A percentile compares a stretch with the other conserved stretches of the same genome.
phyloP scores from a whole-genome alignment of 106 monocot genomes.

The Dioscorea dumetorum region DNA sequence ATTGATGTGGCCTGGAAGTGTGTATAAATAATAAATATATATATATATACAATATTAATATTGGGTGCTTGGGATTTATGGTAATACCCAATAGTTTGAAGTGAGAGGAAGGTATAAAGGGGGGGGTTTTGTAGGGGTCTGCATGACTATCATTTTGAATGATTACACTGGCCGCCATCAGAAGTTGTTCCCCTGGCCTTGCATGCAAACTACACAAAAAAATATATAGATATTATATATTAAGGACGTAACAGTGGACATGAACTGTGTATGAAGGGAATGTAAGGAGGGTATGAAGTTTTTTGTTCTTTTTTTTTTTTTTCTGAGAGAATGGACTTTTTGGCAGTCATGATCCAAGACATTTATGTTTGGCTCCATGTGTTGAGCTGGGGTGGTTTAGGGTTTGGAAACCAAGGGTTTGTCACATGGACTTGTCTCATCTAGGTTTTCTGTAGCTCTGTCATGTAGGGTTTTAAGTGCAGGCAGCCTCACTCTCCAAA shows the following conservation, averaged over 20 bases:
- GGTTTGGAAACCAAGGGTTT: slow-evolving; percentile 34
- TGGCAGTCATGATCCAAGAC: background rate
- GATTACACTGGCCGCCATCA: slow-evolving; percentile 33
- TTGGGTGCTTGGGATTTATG: background rate
- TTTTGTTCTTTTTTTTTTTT: too few species aligned
- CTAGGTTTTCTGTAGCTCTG: background rate
- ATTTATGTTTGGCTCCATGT: slow-evolving; percentile 1
- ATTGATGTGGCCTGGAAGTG: slow-evolving; percentile 14
- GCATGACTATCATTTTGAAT: slow-evolving; percentile 25
- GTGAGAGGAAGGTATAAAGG: background rate
- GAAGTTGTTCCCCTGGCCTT: slow-evolving; percentile 25
- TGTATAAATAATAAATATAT: too few species aligned
- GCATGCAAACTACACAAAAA: too few species aligned
- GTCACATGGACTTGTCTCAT: slow-evolving; percentile 29
- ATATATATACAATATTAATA: too few species aligned
- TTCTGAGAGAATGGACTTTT: background rate
- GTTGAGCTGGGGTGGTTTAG: slow-evolving; percentile 3
- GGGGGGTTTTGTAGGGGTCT: background rate
- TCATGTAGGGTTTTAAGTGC: background rate
- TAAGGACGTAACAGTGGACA: background rate
- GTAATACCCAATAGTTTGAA: too few species aligned
- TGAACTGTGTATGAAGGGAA: background rate
- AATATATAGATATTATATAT: background rate
- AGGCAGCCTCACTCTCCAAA: too few species aligned
- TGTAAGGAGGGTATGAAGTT: background rate